Evolutionary conservation across 257 asterid species (phyloP), one percentile per base, ranked within the genome.

Genomic region (Nicotiana noctiflora): DNA sequence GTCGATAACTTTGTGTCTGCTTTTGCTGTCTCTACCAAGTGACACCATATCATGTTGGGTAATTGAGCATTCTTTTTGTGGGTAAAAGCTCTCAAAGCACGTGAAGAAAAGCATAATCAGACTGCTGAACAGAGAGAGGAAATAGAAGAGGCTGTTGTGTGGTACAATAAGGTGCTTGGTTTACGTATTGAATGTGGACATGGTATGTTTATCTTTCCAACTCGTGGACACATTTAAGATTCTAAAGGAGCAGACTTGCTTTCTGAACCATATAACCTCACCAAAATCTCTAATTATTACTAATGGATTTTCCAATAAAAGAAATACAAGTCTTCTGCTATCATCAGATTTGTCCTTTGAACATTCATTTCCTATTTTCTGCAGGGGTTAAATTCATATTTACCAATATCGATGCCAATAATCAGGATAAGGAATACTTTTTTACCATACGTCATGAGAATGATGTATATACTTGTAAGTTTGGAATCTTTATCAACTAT

Each of bases 81-180:
- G 68, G 55, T 84, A 80, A 81, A 82, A 94, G 97, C 89, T 81
- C 80, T 95, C 84, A 74, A 82, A 40, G 86, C 88, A 78, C 86
- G 82, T 85, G 85, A 89, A 79, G 92, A 88, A 81, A 90, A 90
- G 89, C 85, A 77, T 85, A 66, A 81, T 18, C 83, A 85, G 84
- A 90, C 84, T 77, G 79, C 60, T 77, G 90, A 88, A 80, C 92
- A 86, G 81, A 87, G 64, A 46, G 88, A 87, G 79, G 97, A 92
- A 83, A 87, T 86, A 75, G 95, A 96, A 83, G 98, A 90, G 85
- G 99, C 94, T 46, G 87, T 94, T 51, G 91, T 89, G 59, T 96
- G 99, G 99, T 96, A 94, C 82, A 90, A 91, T 84, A 90, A 78
- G 87, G 90, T 89, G 84, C 98, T 96, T 74, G 99, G 98, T 72